Evolutionary conservation across 2,329 filamentous ascomycete genomes (phyloP).

Genomic region (Xylaria polymorpha): DNA sequence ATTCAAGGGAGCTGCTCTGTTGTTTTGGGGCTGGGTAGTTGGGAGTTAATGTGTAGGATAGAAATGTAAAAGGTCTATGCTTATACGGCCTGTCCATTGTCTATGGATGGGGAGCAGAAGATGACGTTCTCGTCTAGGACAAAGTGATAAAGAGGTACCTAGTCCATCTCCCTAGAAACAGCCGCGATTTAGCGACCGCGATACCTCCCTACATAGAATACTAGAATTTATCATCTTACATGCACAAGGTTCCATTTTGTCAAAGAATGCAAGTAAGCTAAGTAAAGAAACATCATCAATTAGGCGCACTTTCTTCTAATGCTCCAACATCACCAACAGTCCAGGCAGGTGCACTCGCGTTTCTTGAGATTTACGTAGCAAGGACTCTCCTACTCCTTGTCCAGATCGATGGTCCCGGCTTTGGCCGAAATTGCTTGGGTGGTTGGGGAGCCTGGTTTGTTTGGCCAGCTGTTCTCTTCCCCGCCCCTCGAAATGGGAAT

Average conservation of each 20-base stretch:
- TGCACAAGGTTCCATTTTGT: background rate
- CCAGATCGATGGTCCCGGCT: slow-evolving; percentile 20
- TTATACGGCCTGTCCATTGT: background rate
- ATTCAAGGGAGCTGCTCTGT: background rate
- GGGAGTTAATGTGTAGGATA: background rate
- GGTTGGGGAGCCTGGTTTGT: slow-evolving; percentile 33
- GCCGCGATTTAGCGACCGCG: background rate
- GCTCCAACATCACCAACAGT: background rate
- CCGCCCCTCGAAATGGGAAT: slow-evolving; percentile 32
- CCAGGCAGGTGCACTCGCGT: background rate
- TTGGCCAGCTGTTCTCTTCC: slow-evolving; percentile 38
- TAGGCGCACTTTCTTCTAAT: background rate
- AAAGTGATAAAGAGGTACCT: background rate
- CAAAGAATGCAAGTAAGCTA: background rate
- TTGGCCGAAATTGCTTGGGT: slow-evolving; percentile 26
- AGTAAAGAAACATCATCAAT: background rate
- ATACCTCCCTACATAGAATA: background rate
- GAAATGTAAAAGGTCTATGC: background rate
- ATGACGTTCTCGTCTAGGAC: background rate
- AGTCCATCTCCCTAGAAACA: background rate
- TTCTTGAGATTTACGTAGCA: background rate
- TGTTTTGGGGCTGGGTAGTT: background rate
- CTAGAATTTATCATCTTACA: background rate
- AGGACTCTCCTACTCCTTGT: background rate
- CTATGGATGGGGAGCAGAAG: background rate